Base-by-base conservation (phyloP, 495 filamentous ascomycete genomes). In the Amniculicola lignicola region DNA sequence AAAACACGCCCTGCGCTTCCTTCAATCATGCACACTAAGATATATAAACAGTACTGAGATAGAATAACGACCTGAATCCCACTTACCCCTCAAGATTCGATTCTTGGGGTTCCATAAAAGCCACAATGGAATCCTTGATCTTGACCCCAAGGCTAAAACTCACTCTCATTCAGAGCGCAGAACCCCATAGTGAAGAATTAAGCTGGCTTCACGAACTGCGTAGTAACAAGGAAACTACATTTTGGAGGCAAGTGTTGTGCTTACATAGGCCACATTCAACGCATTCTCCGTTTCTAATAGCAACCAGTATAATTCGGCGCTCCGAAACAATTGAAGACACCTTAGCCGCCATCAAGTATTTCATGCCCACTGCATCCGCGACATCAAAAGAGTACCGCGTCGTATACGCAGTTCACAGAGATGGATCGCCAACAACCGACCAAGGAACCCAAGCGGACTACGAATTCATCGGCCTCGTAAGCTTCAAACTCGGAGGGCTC, bases 141-240 rank as follows among this genome's bases (percentile, higher is more conserved):
- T 46, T 40, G 35, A 64, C 61, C n/a, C 44, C 61, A 2, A 42
- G 61, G 18, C 28, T 64, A 7, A 59, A 64, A 29, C 41, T 64
- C 18, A 64, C 61, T 0, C 61, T 59, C n/a, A 33, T 64, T 22
- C 51, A 55, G 10, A 55, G 36, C 18, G 56, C 50, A 9, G 61
- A 60, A 21, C 21, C 44, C 31, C 50, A 46, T 21, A 59, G 55
- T 28, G 25, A 40, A 21, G 61, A 64, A 51, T 41, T 59, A 4
- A 56, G 55, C 24, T 64, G 61, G 61, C 25, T 64, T 3, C 55
- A 60, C 28, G 51, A 59, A 21, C 18, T 64, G 33, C 46, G 40
- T 21, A 64, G 55, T 25, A 39, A 64, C 33, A 51, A 64, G 33
- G 51, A 64, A 31, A 25, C 43, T 33, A 51, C 40, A 15, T 39